These are phyloP conservation scores for Paracamarosporium sp. DNA, from an alignment of 2,329 filamentous ascomycete genomes.

Conservation along the genomic window DNA sequence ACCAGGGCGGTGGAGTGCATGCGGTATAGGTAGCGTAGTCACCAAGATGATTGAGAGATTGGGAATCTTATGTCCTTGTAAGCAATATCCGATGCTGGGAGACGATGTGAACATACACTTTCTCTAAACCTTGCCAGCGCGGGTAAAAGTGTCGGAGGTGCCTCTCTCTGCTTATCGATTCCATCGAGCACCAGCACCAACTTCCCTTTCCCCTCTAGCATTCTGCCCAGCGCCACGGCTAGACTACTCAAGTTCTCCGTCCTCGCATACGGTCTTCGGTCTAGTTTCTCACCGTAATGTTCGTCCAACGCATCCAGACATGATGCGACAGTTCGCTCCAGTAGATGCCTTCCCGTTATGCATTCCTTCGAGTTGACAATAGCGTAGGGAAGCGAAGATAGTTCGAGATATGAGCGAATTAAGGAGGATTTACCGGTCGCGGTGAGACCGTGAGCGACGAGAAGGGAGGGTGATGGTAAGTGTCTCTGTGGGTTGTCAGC, in stretches of 20 bases:
- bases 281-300: constrained; percentile 48
- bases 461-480: constrained; percentile 73
- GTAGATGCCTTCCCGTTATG: constrained; percentile 77
- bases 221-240: constrained; percentile 71
- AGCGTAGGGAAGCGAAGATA: constrained; percentile 60
- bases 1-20: constrained; percentile 72
- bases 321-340: constrained; percentile 72
- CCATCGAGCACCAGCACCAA: constrained; percentile 89
- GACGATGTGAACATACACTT: constrained; percentile 62
- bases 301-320: constrained; percentile 48
- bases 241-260: constrained; percentile 85
- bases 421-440: constrained; percentile 86
- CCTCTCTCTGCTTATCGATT: constrained; percentile 83
- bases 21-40: constrained; percentile 72
- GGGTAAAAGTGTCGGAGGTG: constrained; percentile 77
- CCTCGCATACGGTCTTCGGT: constrained; percentile 59
- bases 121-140: constrained; percentile 84
- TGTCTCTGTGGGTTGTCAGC: constrained; percentile 57
- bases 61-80: constrained; percentile 67
- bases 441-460: constrained; percentile 84
- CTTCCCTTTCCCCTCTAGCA: constrained; percentile 64
- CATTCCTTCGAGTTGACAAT: constrained; percentile 76
- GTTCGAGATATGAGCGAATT: constrained; percentile 65
- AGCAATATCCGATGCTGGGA: background rate
- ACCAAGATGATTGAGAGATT: constrained; percentile 79